A percentile compares a stretch with the other conserved stretches of the same genome.
These are phyloP conservation scores for Fusarium circinatum DNA, from an alignment of 2,329 filamentous ascomycete species.

Conservation along the genomic window DNA sequence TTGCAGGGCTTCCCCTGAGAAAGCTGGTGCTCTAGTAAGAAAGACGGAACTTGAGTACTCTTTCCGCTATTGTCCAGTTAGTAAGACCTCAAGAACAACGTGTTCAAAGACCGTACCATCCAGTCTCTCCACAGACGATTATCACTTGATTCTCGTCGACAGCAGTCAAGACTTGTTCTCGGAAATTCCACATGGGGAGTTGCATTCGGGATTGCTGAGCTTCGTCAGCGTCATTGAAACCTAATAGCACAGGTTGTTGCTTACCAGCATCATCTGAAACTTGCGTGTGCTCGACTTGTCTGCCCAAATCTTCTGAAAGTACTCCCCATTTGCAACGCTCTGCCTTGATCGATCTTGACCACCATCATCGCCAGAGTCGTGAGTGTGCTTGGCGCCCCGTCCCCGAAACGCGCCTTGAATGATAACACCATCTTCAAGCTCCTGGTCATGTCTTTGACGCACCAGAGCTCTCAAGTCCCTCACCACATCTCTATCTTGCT, in stretches of 20 bases:
- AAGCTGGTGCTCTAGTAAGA: slow-evolving; percentile 89
- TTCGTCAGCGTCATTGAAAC: slow-evolving; percentile 18
- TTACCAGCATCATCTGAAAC: slow-evolving; percentile 82
- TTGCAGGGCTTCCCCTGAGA: slow-evolving; percentile 84
- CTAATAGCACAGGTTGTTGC: slow-evolving; percentile 32
- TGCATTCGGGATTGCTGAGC: slow-evolving; percentile 72
- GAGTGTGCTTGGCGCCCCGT: slow-evolving; percentile 59
- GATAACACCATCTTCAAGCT: slow-evolving; percentile 78
- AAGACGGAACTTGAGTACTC: slow-evolving; percentile 96
- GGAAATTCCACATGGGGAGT: slow-evolving; percentile 90
- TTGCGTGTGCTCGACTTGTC: slow-evolving; percentile 66
- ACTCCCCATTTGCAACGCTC: slow-evolving; percentile 55
- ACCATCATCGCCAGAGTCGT: slow-evolving; percentile 61
- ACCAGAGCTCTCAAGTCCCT: slow-evolving; percentile 76
- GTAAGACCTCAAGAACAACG: not conserved
- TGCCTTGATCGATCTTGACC: slow-evolving; percentile 57
- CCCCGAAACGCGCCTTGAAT: slow-evolving; percentile 79
- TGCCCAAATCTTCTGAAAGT: slow-evolving; percentile 68
- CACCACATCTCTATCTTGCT: slow-evolving; percentile 74
- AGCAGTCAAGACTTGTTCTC: slow-evolving; percentile 77
- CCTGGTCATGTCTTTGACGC: slow-evolving; percentile 73
- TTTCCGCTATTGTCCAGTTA: slow-evolving; percentile 71
- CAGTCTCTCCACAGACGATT: slow-evolving; percentile 96
- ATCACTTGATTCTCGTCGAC: slow-evolving; percentile 85
- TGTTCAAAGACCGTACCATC: slow-evolving; percentile 65